Conservation (phyloP, 768 basidiomycete genomes). For the Podaxis rugospora region DNA sequence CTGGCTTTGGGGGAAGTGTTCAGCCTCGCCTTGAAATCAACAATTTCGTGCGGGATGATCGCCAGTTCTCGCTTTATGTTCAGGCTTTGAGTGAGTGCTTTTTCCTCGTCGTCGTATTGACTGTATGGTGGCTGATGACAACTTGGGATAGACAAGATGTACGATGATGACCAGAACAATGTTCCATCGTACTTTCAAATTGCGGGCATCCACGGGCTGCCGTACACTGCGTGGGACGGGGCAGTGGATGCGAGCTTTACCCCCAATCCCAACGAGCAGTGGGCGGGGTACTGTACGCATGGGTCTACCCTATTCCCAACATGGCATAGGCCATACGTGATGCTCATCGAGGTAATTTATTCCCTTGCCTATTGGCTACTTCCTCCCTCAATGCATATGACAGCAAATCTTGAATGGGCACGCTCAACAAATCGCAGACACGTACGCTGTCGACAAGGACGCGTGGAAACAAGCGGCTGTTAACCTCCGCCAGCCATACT, state of each 20-base stretch:
- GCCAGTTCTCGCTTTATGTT: constrained; percentile 47
- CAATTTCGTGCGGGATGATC: constrained; percentile 34
- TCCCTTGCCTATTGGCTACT: background rate
- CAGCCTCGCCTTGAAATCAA: constrained; percentile 41
- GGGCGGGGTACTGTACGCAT: constrained; percentile 51
- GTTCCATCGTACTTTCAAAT: constrained; percentile 39
- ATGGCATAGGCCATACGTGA: constrained; percentile 52
- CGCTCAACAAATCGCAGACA: constrained; percentile 35
- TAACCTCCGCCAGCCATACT: constrained; percentile 38
- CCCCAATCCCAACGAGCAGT: constrained; percentile 20
- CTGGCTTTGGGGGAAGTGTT: constrained; percentile 21
- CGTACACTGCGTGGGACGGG: constrained; percentile 40
- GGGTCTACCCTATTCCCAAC: constrained; percentile 49
- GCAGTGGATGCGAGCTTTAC: constrained; percentile 22
- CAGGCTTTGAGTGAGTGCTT: constrained; percentile 40
- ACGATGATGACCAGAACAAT: constrained; percentile 23
- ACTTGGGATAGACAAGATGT: constrained; percentile 25
- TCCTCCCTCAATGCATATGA: background rate
- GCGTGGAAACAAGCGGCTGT: constrained; percentile 29
- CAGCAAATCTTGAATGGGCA: constrained; percentile 44
- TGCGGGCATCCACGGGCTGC: constrained; percentile 49
- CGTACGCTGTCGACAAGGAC: constrained; percentile 25
- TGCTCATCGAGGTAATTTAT: constrained; percentile 40
- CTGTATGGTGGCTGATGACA: background rate
- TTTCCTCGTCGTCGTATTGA: background rate